These are phyloP conservation scores for Pyrrhoderma lamaoense DNA, from an alignment of 1,284 basidiomycete species.

Conservation along the genomic window DNA sequence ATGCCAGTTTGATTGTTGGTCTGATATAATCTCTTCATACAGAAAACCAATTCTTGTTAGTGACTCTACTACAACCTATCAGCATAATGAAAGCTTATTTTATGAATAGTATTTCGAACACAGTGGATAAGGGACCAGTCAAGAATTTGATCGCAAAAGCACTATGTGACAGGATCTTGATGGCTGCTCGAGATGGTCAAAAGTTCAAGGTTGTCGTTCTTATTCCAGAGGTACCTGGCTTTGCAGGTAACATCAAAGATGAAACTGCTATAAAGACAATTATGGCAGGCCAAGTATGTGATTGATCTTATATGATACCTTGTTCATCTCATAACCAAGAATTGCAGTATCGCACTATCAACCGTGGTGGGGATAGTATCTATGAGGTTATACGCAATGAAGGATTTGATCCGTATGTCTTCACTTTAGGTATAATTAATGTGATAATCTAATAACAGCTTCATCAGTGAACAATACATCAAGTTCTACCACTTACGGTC, in stretches of 20 bases:
- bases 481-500: conserved; percentile 85
- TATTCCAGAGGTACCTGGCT: conserved; percentile 79
- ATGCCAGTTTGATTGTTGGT: neutral
- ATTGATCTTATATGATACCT: neutral
- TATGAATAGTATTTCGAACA: conserved; percentile 63
- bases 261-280: conserved; percentile 70
- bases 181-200: conserved; percentile 60
- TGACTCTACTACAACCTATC: conserved; percentile 16
- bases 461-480: conserved; percentile 40
- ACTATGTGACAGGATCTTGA: conserved; percentile 74
- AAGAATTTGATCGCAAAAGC: conserved; percentile 81
- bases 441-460: neutral
- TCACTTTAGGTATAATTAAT: neutral
- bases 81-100: no score
- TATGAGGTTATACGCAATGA: conserved; percentile 76
- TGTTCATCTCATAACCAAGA: neutral
- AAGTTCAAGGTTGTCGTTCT: conserved; percentile 84
- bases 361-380: conserved; percentile 80
- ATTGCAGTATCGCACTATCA: conserved; percentile 67
- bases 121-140: conserved; percentile 55
- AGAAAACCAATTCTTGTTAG: conserved; percentile 95
- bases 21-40: neutral
- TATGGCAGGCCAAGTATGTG: conserved; percentile 57
- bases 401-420: conserved; percentile 73
- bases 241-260: conserved; percentile 74